These are phyloP conservation scores for Blepharisma undulans DNA, from an alignment of 169 alveolate species.

Conservation along the genomic window DNA sequence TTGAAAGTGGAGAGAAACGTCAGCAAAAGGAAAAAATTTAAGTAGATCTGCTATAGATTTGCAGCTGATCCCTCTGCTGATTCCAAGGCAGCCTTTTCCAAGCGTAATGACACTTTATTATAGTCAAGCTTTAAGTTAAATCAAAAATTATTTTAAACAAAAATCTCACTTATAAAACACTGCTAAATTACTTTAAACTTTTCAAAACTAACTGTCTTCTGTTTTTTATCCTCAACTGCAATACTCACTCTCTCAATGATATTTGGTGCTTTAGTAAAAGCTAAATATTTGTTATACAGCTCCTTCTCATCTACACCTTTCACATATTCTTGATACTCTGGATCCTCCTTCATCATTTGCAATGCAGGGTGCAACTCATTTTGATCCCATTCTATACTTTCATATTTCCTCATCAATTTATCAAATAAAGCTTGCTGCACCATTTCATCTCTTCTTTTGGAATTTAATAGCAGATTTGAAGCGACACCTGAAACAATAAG, in stretches of 20 bases:
- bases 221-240: background rate
- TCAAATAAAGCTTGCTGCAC: slow-evolving; percentile 1
- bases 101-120: background rate
- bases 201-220: background rate
- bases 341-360: background rate
- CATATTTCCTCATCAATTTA: slow-evolving; percentile 19
- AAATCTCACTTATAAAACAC: background rate
- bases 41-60: background rate
- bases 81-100: background rate
- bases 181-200: background rate
- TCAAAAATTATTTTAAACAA: too few relatives aligned
- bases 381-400: background rate
- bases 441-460: background rate
- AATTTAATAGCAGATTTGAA: background rate
- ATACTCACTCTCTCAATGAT: background rate
- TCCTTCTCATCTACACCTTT: background rate
- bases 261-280: background rate
- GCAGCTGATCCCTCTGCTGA: background rate
- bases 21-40: background rate
- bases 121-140: background rate
- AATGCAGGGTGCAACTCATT: slow-evolving; percentile 15
- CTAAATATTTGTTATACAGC: background rate
- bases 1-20: slow-evolving; percentile 28
- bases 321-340: background rate
- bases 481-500: background rate